Conservation (phyloP, 2,329 filamentous ascomycete species). For the Aspergillus cejpii region DNA sequence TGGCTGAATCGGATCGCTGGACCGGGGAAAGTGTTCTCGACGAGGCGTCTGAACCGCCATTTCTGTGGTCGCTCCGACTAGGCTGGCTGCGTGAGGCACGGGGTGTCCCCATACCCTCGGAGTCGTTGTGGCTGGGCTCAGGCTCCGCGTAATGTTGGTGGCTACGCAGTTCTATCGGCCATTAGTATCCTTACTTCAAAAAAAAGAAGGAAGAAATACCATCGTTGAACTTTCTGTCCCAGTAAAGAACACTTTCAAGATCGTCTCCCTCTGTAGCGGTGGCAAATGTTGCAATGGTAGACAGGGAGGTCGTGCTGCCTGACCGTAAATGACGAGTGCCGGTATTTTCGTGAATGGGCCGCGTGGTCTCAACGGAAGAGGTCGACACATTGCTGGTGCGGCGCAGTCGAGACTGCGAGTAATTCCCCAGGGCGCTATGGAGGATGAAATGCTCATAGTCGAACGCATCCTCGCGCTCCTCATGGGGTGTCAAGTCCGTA, state of each 20-base stretch:
- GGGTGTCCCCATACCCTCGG: conserved; percentile 20
- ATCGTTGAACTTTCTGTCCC: conserved; percentile 34
- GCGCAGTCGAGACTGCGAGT: conserved; percentile 28
- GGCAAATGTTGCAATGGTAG: conserved; percentile 56
- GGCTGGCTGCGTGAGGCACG: conserved; percentile 15
- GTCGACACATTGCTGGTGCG: conserved; percentile 36
- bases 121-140: conserved; percentile 10
- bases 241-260: conserved; percentile 35
- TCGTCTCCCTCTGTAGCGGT: conserved; percentile 55
- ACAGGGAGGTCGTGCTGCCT: conserved; percentile 54
- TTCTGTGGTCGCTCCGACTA: neutral
- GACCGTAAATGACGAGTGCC: conserved; percentile 42
- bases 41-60: neutral
- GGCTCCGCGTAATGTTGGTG: conserved; percentile 16
- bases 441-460: conserved; percentile 96
- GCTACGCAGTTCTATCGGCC: conserved; percentile 22
- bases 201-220: too few species aligned
- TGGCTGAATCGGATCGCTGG: conserved; percentile 23
- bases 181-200: too few species aligned
- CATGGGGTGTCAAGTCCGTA: conserved; percentile 64
- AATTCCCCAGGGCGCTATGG: conserved; percentile 77
- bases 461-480: conserved; percentile 90
- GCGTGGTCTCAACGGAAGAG: conserved; percentile 48
- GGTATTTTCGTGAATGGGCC: conserved; percentile 23
- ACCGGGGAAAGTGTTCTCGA: conserved; percentile 24